Conservation (phyloP, 257 asterid species). For the Solanum tarijense region DNA sequence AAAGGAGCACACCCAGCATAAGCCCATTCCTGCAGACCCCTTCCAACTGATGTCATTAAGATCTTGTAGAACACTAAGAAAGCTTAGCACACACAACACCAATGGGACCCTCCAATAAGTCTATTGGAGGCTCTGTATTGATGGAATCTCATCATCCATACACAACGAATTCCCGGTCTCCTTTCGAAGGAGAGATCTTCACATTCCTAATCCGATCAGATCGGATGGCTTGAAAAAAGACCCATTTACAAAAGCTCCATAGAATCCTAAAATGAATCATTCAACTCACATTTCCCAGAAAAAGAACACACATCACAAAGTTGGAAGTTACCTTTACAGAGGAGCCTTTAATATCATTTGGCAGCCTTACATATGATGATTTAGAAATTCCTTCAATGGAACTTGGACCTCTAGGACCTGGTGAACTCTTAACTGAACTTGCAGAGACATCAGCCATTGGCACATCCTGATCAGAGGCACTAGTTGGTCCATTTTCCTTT, state of each 20-base stretch:
- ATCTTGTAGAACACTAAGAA: neutral
- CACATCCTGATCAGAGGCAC: slow-evolving; percentile 66
- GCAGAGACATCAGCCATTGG: slow-evolving; percentile 66
- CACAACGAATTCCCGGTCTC: neutral
- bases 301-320: neutral
- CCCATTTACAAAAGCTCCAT: neutral
- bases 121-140: neutral
- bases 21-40: neutral
- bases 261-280: neutral
- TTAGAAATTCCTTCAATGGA: slow-evolving; percentile 88
- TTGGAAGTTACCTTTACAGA: slow-evolving; percentile 57
- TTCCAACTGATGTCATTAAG: neutral
- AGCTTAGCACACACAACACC: neutral
- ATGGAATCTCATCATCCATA: neutral
- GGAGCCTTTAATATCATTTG: slow-evolving; percentile 83
- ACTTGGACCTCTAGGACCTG: slow-evolving; percentile 67
- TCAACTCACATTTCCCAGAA: neutral
- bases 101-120: neutral
- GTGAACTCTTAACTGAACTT: slow-evolving; percentile 37
- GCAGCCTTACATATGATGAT: slow-evolving; percentile 77
- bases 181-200: neutral
- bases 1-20: neutral
- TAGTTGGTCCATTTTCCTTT: slow-evolving; percentile 70
- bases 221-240: neutral
- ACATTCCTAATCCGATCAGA: neutral